A percentile compares a stretch with the other conserved stretches of the same genome.
Conservation (phyloP, 2,329 filamentous ascomycete genomes). For the Monosporascus sp. region DNA sequence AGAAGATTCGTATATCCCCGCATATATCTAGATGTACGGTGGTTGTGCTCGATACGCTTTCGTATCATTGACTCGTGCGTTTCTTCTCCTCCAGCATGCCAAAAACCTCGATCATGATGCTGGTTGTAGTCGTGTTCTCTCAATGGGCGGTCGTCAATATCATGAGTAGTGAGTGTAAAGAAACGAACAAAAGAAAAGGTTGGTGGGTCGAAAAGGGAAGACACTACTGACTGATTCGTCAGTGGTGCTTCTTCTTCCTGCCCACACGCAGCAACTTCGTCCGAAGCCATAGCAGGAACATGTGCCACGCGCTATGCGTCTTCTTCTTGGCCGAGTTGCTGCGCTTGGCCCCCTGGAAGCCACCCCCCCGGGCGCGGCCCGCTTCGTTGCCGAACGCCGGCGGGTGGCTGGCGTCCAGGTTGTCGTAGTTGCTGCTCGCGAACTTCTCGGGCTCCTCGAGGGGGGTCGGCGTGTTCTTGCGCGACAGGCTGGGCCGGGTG, state of each 20-base stretch:
- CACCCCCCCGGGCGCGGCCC: conserved; percentile 35
- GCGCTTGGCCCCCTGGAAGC: conserved; percentile 36
- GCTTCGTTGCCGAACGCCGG: conserved; percentile 26
- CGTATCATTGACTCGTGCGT: no score
- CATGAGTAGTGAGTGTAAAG: no score
- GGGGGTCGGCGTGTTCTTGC: conserved; percentile 16
- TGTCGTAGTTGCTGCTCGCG: conserved; percentile 42
- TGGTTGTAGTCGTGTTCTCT: no score
- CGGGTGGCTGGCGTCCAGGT: conserved; percentile 24
- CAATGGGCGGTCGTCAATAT: no score
- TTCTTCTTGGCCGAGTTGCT: conserved; percentile 50
- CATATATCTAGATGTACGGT: no score
- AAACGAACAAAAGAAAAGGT: neutral
- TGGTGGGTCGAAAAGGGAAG: neutral
- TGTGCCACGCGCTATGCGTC: conserved; percentile 58
- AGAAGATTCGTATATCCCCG: no score
- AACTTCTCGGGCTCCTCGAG: conserved; percentile 38
- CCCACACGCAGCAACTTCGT: conserved; percentile 47
- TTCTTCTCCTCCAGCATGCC: no score
- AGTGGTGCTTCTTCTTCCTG: conserved; percentile 10
- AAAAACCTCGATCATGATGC: no score
- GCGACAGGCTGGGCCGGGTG: conserved; percentile 19
- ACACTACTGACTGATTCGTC: neutral
- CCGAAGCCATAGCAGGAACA: conserved; percentile 59
- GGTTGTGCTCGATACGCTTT: no score